Evolutionary conservation across 805 yeast species (phyloP).

Genomic region (Kodamaea restingae): DNA sequence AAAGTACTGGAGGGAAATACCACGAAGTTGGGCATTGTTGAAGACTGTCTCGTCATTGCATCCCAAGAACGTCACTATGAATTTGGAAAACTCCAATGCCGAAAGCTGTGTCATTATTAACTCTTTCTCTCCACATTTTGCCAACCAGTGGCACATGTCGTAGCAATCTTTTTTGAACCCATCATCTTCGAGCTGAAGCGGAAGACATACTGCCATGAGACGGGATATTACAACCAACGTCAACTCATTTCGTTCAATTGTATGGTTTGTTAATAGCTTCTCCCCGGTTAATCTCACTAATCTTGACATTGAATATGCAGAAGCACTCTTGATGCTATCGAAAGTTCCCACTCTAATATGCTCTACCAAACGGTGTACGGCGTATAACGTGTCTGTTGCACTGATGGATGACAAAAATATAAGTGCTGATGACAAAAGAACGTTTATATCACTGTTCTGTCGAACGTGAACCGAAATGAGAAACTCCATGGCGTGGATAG

Average conservation of each 20-base stretch:
- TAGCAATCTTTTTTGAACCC: conserved; percentile 37
- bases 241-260: conserved; percentile 38
- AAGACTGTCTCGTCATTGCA: conserved; percentile 25
- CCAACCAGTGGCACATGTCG: conserved; percentile 48
- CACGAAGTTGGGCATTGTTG: conserved; percentile 10
- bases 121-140: conserved; percentile 35
- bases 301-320: conserved; percentile 3
- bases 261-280: conserved; percentile 22
- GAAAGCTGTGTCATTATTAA: conserved; percentile 39
- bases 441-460: conserved; percentile 1
- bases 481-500: neutral
- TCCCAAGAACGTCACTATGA: conserved; percentile 28
- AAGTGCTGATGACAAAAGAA: neutral
- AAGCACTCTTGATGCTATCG: neutral
- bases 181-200: conserved; percentile 24
- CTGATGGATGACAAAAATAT: conserved; percentile 1
- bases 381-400: conserved; percentile 1
- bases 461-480: neutral
- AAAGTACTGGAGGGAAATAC: conserved; percentile 12
- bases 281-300: conserved; percentile 30
- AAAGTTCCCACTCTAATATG: neutral
- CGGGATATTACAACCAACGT: conserved; percentile 32
- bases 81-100: conserved; percentile 23
- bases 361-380: neutral
- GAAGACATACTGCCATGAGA: conserved; percentile 22